phyloP scores from a whole-genome alignment of 2,329 filamentous ascomycete species.

The Tricladium varicosporioides region DNA sequence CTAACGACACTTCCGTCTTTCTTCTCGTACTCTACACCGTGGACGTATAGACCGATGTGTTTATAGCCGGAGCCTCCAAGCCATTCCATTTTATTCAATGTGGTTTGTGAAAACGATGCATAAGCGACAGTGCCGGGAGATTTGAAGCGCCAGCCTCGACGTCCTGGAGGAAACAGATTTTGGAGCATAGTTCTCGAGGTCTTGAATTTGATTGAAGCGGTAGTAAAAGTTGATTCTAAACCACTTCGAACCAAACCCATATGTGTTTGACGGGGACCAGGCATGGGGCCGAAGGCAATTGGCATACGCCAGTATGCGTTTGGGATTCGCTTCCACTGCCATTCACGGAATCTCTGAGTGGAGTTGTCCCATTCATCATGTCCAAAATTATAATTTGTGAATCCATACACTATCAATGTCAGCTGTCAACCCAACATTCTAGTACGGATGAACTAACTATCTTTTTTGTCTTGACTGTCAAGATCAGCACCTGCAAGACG shows the following conservation, averaged over 20 bases:
- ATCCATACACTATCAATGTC: slow-evolving; percentile 37
- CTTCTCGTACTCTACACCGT: slow-evolving; percentile 56
- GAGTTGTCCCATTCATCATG: slow-evolving; percentile 54
- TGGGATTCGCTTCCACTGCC: slow-evolving; percentile 39
- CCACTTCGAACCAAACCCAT: slow-evolving; percentile 5
- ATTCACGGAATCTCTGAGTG: slow-evolving; percentile 44
- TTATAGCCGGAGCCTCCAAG: slow-evolving; percentile 58
- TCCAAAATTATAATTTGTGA: slow-evolving; percentile 45
- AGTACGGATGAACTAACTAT: slow-evolving; percentile 40
- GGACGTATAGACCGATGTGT: slow-evolving; percentile 58
- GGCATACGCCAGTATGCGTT: slow-evolving; percentile 43
- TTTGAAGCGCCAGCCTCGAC: slow-evolving; percentile 32
- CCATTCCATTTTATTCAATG: slow-evolving; percentile 54
- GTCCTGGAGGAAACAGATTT: slow-evolving; percentile 37
- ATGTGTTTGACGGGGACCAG: slow-evolving; percentile 23
- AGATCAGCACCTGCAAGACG: slow-evolving; percentile 33
- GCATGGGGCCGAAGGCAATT: slow-evolving; percentile 33
- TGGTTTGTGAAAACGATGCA: slow-evolving; percentile 39
- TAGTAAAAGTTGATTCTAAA: slow-evolving; percentile 16
- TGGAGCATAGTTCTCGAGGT: slow-evolving; percentile 40
- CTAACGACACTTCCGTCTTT: slow-evolving; percentile 44
- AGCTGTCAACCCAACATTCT: slow-evolving; percentile 49
- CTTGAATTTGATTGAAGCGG: slow-evolving; percentile 41
- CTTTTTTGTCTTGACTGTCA: slow-evolving; percentile 39
- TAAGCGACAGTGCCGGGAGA: slow-evolving; percentile 37